These are phyloP conservation scores for Fusarium metavorans DNA, from an alignment of 2,329 filamentous ascomycete species.

Conservation along the genomic window DNA sequence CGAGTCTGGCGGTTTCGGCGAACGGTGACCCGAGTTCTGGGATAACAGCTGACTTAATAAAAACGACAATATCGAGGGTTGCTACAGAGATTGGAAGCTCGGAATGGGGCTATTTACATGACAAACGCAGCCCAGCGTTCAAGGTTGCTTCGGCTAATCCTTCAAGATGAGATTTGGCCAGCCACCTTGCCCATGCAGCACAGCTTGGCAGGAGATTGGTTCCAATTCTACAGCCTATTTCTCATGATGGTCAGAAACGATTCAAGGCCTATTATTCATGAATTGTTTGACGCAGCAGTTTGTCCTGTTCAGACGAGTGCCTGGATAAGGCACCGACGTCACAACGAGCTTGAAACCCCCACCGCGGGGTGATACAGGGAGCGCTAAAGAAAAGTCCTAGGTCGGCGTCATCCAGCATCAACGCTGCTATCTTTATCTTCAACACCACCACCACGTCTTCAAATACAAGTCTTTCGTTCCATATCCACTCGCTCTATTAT, in stretches of 20 bases:
- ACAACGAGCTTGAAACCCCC: not conserved
- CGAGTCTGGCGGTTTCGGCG: not conserved
- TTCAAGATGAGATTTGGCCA: not conserved
- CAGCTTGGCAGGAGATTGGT: not conserved
- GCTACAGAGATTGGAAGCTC: not conserved
- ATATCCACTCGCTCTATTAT: not conserved
- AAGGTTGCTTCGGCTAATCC: not conserved
- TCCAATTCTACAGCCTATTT: not conserved
- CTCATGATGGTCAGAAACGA: not conserved
- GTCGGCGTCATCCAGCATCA: constrained; percentile 7
- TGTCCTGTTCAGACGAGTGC: not conserved
- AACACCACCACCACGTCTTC: not conserved
- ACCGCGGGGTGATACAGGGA: constrained; percentile 14
- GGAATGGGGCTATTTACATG: not conserved
- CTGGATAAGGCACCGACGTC: not conserved
- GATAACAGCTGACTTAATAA: not conserved
- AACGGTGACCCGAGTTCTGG: not conserved
- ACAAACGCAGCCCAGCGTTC: not conserved
- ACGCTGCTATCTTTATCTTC: constrained; percentile 10
- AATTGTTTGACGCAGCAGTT: not conserved
- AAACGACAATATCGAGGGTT: not conserved
- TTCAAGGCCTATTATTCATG: not conserved
- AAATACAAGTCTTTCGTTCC: not conserved
- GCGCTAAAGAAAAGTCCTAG: constrained; percentile 16
- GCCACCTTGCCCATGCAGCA: not conserved